Conservation (phyloP, 441 rosid species). For the Euphorbia corollata region DNA sequence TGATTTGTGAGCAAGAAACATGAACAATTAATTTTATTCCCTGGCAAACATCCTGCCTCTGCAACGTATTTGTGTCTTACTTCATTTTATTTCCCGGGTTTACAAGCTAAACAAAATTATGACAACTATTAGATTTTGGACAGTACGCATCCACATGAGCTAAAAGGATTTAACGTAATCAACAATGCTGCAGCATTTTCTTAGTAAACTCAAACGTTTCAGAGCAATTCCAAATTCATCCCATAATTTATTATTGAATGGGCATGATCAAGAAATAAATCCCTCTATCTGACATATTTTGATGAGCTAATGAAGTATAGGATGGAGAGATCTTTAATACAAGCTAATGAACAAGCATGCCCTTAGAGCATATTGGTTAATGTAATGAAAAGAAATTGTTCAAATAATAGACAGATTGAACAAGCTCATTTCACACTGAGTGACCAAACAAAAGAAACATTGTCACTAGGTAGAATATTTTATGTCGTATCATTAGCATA, state of each 20-base stretch:
- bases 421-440: not conserved
- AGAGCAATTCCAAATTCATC: not conserved
- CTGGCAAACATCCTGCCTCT: not conserved
- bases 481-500: not conserved
- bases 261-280: not conserved
- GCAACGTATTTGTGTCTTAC: not conserved
- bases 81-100: not conserved
- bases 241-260: not conserved
- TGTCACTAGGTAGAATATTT: not conserved
- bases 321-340: not conserved
- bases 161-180: not conserved
- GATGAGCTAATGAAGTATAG: not conserved
- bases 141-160: not conserved
- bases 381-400: not conserved
- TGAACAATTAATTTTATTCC: constrained; percentile 1
- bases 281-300: not conserved
- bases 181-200: not conserved
- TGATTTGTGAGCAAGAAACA: not conserved
- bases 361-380: not conserved
- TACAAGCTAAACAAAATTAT: not conserved
- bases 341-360: not conserved
- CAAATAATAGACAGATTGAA: not conserved
- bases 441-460: not conserved
- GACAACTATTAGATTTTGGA: not conserved
- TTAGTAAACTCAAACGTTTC: not conserved